Evolutionary conservation across 2,329 filamentous ascomycete genomes (phyloP).

Genomic region (Diaporthe helianthi): DNA sequence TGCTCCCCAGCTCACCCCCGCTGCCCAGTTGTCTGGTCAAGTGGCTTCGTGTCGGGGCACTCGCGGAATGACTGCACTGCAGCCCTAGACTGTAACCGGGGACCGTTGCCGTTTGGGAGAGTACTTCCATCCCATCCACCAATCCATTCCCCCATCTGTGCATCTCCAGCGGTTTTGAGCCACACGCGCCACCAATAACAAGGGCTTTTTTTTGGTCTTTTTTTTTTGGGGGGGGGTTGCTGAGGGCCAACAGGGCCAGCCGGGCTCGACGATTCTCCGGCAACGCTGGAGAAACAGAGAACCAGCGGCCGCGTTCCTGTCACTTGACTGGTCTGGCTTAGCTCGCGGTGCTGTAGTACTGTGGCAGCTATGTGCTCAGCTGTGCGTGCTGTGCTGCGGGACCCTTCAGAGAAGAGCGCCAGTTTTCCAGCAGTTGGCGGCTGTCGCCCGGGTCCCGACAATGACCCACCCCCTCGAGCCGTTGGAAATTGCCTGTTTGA

Average conservation of each 20-base stretch:
- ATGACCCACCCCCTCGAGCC: neutral
- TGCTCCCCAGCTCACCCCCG: constrained; percentile 18
- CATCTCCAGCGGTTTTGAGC: constrained; percentile 18
- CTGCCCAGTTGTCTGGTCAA: constrained; percentile 33
- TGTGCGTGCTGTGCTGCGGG: constrained; percentile 11
- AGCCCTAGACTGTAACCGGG: constrained; percentile 32
- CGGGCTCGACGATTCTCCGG: constrained; percentile 22
- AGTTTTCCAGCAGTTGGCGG: neutral
- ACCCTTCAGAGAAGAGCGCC: neutral
- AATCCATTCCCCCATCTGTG: constrained; percentile 1
- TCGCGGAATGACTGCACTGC: constrained; percentile 32
- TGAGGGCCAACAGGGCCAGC: neutral
- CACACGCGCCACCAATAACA: constrained; percentile 8
- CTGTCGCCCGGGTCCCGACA: constrained; percentile 11
- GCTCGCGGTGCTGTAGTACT: neutral
- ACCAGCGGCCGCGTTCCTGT: constrained; percentile 13
- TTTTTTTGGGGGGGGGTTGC: neutral
- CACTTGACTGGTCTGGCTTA: constrained; percentile 20
- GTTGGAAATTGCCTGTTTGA: constrained; percentile 17
- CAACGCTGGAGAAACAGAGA: neutral
- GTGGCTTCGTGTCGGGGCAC: constrained; percentile 31
- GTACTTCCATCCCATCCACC: constrained; percentile 27
- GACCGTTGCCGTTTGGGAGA: constrained; percentile 27
- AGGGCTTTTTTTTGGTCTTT: too few relatives aligned
- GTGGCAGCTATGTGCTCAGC: neutral